Evolutionary conservation across 805 yeast genomes (phyloP).

Genomic region (Candida wancherniae): DNA sequence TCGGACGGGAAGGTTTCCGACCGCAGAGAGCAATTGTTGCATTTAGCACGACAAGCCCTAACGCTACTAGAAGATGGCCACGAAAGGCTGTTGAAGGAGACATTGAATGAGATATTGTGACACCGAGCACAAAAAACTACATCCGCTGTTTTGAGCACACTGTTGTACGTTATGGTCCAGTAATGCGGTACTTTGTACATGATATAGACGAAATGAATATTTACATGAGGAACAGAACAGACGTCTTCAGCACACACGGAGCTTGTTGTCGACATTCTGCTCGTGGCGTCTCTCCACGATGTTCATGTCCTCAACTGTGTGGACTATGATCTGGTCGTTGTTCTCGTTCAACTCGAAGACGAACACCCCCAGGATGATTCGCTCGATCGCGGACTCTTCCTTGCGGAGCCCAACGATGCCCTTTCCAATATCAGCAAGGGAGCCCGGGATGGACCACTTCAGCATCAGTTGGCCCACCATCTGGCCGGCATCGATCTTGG

Average conservation of each 20-base stretch:
- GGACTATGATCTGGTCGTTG: constrained; percentile 54
- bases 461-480: constrained; percentile 10
- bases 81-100: constrained; percentile 4
- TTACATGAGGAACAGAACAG: constrained; percentile 2
- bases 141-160: neutral
- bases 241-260: constrained; percentile 12
- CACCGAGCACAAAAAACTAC: neutral
- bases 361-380: constrained; percentile 52
- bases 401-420: constrained; percentile 31
- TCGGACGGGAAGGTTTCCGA: constrained; percentile 2
- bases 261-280: constrained; percentile 8
- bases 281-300: constrained; percentile 41
- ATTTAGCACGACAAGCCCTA: constrained; percentile 8
- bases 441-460: constrained; percentile 18
- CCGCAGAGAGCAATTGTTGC: no score
- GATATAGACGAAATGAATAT: constrained; percentile 1
- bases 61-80: constrained; percentile 5
- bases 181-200: neutral
- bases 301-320: constrained; percentile 64
- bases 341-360: constrained; percentile 57
- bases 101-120: constrained; percentile 2
- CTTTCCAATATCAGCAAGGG: constrained; percentile 26
- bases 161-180: neutral
- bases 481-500: constrained; percentile 27
- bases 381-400: constrained; percentile 25